A percentile compares a stretch with the other conserved stretches of the same genome.
Evolutionary conservation across 2,329 filamentous ascomycete genomes (phyloP).

Genomic region (Geosmithia morbida): DNA sequence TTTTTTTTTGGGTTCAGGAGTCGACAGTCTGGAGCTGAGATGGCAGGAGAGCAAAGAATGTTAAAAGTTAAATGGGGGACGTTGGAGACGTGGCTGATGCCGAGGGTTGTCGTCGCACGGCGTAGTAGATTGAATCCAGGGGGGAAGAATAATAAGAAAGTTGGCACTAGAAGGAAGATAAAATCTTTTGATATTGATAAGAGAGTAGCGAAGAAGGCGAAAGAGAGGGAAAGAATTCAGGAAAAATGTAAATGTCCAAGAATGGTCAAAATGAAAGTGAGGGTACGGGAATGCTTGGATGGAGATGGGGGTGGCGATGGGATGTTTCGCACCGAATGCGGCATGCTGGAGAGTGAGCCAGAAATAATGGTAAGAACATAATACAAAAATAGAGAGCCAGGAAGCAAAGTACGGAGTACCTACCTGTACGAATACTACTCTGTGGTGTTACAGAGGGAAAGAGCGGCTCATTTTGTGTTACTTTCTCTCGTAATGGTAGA

Average conservation of each 20-base stretch:
- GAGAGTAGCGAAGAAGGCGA: not conserved
- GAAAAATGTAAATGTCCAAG: not conserved
- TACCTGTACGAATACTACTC: too few species aligned
- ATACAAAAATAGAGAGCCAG: not conserved
- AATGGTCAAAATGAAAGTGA: not conserved
- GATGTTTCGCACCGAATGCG: not conserved
- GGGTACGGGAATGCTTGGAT: not conserved
- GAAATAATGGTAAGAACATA: not conserved
- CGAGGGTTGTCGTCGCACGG: too few species aligned
- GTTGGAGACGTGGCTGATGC: not conserved
- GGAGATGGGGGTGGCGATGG: not conserved
- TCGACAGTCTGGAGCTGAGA: not conserved
- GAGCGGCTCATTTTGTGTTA: not conserved
- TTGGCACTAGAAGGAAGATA: too few species aligned
- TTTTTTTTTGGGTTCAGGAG: not conserved
- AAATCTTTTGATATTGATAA: too few species aligned
- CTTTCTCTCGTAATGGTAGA: not conserved
- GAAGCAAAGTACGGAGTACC: too few species aligned
- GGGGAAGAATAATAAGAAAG: too few species aligned
- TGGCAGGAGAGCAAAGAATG: not conserved
- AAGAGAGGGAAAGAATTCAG: not conserved
- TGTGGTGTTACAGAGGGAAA: too few species aligned
- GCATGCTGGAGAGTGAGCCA: not conserved
- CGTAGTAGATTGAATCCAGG: too few species aligned
- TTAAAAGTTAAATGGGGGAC: not conserved